Evolutionary conservation across 805 yeast species (phyloP).

Genomic region (Brettanomyces nanus): DNA sequence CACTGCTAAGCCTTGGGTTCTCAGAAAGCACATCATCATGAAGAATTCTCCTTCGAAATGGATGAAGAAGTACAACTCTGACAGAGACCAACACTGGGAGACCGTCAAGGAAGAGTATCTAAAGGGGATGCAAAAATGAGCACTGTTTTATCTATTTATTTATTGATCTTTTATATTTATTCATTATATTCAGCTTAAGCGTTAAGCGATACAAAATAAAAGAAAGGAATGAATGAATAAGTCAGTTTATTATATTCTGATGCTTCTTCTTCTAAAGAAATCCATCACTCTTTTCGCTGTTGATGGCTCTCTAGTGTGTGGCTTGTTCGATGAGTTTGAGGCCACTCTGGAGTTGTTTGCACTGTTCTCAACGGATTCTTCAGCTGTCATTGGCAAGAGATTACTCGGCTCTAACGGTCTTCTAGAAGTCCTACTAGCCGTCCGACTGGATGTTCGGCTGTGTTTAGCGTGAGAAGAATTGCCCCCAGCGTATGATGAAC

Average conservation of each 20-base stretch:
- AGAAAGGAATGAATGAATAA: not conserved
- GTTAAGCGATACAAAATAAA: not conserved
- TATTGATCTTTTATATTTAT: not conserved
- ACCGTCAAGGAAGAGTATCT: conserved; percentile 28
- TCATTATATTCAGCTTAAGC: not conserved
- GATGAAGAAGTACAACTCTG: conserved; percentile 27
- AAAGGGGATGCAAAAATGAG: conserved; percentile 23
- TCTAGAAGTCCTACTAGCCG: not conserved
- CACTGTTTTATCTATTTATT: not conserved
- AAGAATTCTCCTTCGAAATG: conserved; percentile 31
- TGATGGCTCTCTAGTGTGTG: conserved; percentile 46
- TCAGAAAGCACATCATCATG: conserved; percentile 31
- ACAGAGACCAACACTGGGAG: conserved; percentile 25
- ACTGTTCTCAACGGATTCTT: conserved; percentile 1
- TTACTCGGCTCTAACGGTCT: conserved; percentile 3
- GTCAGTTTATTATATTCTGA: conserved; percentile 25
- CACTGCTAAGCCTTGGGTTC: conserved; percentile 29
- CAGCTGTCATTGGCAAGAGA: not conserved
- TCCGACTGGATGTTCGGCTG: too few relatives aligned
- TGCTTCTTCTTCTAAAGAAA: conserved; percentile 63
- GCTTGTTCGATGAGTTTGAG: conserved; percentile 19
- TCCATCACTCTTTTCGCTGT: conserved; percentile 75
- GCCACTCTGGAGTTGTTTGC: conserved; percentile 7
- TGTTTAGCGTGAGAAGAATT: not conserved
- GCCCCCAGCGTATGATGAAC: conserved; percentile 1